Percentiles rank a stretch among this genome's conserved stretches.
These are phyloP conservation scores for Lactarius trivialis DNA, from an alignment of 768 basidiomycete genomes.

Conservation along the genomic window DNA sequence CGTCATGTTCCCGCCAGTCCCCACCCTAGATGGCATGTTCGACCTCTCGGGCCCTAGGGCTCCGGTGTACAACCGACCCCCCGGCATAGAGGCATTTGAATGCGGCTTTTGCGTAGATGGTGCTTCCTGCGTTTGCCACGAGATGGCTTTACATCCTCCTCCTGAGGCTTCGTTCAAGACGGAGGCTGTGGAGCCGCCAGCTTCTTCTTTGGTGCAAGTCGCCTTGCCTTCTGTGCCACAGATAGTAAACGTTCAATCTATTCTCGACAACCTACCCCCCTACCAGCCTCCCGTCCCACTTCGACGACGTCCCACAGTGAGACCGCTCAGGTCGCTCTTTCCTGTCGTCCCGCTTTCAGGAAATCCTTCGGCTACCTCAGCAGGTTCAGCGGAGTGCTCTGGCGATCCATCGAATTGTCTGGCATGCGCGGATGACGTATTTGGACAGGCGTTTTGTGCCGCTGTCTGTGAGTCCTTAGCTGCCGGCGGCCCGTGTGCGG, in stretches of 20 bases:
- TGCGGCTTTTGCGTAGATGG: slow-evolving; percentile 74
- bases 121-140: slow-evolving; percentile 71
- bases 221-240: slow-evolving; percentile 21
- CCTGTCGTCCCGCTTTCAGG: slow-evolving; percentile 35
- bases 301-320: slow-evolving; percentile 44
- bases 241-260: slow-evolving; percentile 40
- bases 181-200: slow-evolving; percentile 26
- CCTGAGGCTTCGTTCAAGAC: slow-evolving; percentile 25
- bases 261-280: slow-evolving; percentile 69
- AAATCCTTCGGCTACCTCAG: slow-evolving; percentile 24
- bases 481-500: slow-evolving; percentile 43
- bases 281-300: slow-evolving; percentile 82
- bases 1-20: slow-evolving; percentile 30
- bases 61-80: slow-evolving; percentile 25
- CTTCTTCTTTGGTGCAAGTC: slow-evolving; percentile 18
- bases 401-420: slow-evolving; percentile 83
- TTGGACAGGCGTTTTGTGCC: slow-evolving; percentile 82
- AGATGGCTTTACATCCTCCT: slow-evolving; percentile 48
- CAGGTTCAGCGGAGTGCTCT: slow-evolving; percentile 48
- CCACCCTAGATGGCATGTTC: slow-evolving; percentile 31
- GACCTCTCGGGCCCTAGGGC: slow-evolving; percentile 32
- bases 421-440: slow-evolving; percentile 80
- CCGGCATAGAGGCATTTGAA: slow-evolving; percentile 41
- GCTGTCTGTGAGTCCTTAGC: slow-evolving; percentile 62
- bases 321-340: slow-evolving; percentile 46